phyloP scores from a whole-genome alignment of 78 protist genomes.

The Cavenderia fasciculata region DNA sequence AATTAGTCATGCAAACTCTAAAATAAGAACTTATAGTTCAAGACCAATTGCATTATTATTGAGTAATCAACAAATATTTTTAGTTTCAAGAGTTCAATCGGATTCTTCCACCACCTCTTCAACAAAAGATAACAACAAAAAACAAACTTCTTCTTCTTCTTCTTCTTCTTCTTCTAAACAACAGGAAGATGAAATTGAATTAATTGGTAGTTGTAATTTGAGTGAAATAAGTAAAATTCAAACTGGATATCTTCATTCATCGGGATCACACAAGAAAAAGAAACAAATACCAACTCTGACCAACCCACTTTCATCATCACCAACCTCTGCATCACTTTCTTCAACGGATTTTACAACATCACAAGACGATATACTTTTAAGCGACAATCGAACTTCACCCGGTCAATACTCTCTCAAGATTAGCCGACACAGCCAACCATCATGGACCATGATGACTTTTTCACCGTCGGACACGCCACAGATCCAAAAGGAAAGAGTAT shows the following conservation, averaged over 20 bases:
- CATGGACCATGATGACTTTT: conserved; percentile 28
- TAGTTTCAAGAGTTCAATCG: conserved; percentile 38
- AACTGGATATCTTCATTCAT: conserved; percentile 37
- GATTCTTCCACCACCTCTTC: not conserved
- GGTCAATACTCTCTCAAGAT: conserved; percentile 56
- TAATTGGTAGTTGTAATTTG: conserved; percentile 9
- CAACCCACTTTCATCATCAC: conserved; percentile 4
- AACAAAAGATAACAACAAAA: not conserved
- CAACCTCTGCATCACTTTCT: not conserved
- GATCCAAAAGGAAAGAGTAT: conserved; percentile 39
- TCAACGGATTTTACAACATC: not conserved
- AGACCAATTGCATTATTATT: conserved; percentile 45
- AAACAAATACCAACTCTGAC: not conserved
- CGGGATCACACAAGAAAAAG: not conserved
- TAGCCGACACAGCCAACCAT: not conserved
- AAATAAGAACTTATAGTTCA: conserved; percentile 42
- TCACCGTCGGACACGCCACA: conserved; percentile 60
- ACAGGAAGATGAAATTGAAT: too few species aligned
- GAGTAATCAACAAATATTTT: conserved; percentile 26
- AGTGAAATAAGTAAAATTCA: conserved; percentile 34
- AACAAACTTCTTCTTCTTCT: too few species aligned
- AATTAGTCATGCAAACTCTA: conserved; percentile 5
- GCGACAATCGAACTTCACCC: not conserved
- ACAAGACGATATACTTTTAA: not conserved
- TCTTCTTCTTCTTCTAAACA: too few species aligned